Conservation (phyloP, 2,329 filamentous ascomycete genomes). For the Aureobasidium mangrovei region DNA sequence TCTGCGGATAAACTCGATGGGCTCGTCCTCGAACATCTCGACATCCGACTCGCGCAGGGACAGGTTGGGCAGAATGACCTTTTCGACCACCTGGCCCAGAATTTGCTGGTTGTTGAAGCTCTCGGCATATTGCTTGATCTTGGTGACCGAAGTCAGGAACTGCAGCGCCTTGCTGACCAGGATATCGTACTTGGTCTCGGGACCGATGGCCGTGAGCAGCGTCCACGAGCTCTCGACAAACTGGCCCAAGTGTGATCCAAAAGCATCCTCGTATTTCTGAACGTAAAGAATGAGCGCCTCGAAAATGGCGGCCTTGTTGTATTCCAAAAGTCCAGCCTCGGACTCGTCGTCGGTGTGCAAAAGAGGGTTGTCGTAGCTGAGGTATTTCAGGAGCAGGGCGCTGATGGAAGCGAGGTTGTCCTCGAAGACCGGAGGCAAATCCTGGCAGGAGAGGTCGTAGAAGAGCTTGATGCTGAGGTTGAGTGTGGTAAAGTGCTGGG, state of each 20-base stretch:
- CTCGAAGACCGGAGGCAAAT: slow-evolving; percentile 90
- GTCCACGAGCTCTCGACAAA: slow-evolving; percentile 91
- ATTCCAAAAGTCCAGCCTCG: slow-evolving; percentile 76
- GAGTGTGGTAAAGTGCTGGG: slow-evolving; percentile 73
- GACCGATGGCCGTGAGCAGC: slow-evolving; percentile 74
- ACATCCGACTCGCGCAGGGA: slow-evolving; percentile 86
- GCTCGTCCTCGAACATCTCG: slow-evolving; percentile 95
- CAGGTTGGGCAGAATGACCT: slow-evolving; percentile 90
- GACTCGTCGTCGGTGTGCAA: slow-evolving; percentile 81
- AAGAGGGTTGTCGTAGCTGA: slow-evolving; percentile 77
- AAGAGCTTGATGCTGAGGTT: slow-evolving; percentile 86
- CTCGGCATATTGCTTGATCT: slow-evolving; percentile 65
- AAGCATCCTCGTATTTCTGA: slow-evolving; percentile 92
- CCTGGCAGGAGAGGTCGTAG: slow-evolving; percentile 95
- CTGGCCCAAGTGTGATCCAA: slow-evolving; percentile 66
- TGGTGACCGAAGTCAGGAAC: slow-evolving; percentile 84
- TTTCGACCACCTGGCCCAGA: slow-evolving; percentile 82
- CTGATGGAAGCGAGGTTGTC: slow-evolving; percentile 73
- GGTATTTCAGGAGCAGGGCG: slow-evolving; percentile 79
- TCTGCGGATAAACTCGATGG: slow-evolving; percentile 92
- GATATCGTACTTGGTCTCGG: slow-evolving; percentile 87
- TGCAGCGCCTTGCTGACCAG: slow-evolving; percentile 90
- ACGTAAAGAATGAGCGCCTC: slow-evolving; percentile 83
- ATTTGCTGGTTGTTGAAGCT: slow-evolving; percentile 78
- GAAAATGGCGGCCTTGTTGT: slow-evolving; percentile 87